Evolutionary conservation across 768 basidiomycete genomes (phyloP).

Genomic region (Tulasnella calospora): DNA sequence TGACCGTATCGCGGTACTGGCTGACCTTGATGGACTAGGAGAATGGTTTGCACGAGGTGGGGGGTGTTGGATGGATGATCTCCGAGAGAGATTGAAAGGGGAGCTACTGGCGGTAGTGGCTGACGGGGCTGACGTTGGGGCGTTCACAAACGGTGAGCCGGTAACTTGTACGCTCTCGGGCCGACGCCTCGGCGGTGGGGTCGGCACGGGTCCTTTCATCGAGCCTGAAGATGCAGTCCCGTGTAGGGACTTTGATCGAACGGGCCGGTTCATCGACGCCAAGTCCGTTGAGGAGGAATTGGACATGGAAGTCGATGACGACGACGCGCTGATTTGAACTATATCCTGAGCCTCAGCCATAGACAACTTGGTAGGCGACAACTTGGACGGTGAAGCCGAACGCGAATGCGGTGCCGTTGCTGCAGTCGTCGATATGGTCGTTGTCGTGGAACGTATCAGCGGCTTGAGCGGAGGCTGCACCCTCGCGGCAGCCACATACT

Average conservation of each 20-base stretch:
- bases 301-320: not conserved
- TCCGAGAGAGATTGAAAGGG: not conserved
- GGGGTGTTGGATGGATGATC: not conserved
- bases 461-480: conserved; percentile 10
- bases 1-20: not conserved
- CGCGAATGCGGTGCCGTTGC: conserved; percentile 3
- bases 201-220: conserved; percentile 9
- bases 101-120: not conserved
- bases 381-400: not conserved
- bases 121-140: not conserved
- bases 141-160: not conserved
- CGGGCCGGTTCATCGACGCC: not conserved
- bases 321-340: not conserved
- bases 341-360: conserved; percentile 10
- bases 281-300: not conserved
- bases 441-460: conserved; percentile 6
- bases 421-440: not conserved
- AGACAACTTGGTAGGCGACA: conserved; percentile 5
- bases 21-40: not conserved
- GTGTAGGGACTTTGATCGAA: conserved; percentile 18
- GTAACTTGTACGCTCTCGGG: conserved; percentile 21
- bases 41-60: not conserved
- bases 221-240: not conserved
- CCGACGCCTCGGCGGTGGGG: conserved; percentile 19
- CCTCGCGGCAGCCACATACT: not conserved